Evolutionary conservation across 2,329 filamentous ascomycete species (phyloP).

Genomic region (Paraphaeosphaeria sporulosa): DNA sequence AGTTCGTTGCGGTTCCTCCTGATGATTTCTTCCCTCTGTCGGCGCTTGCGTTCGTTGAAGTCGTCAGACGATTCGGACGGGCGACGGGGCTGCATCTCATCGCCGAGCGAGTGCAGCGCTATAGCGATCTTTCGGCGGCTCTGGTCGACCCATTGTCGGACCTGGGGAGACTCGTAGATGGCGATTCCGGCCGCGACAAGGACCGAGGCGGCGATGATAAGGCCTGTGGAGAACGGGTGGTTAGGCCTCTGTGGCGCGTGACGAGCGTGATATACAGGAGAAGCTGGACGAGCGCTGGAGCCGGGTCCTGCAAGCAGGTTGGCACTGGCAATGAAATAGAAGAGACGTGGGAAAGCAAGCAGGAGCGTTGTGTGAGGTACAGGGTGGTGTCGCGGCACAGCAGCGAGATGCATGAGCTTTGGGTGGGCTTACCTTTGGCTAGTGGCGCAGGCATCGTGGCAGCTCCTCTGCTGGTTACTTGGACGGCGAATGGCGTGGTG

Average conservation of each 20-base stretch:
- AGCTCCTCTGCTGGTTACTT: neutral
- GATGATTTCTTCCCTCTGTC: slow-evolving; percentile 42
- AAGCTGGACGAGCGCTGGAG: slow-evolving; percentile 25
- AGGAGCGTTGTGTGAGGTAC: slow-evolving; percentile 6
- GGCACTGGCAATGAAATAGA: slow-evolving; percentile 24
- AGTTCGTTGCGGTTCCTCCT: slow-evolving; percentile 46
- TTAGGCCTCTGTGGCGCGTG: slow-evolving; percentile 33
- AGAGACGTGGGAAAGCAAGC: slow-evolving; percentile 12
- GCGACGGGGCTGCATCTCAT: slow-evolving; percentile 62
- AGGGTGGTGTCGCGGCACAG: slow-evolving; percentile 27
- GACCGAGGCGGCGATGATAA: slow-evolving; percentile 68
- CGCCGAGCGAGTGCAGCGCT: slow-evolving; percentile 65
- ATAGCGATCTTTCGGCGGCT: slow-evolving; percentile 68
- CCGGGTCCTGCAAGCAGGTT: slow-evolving; percentile 45
- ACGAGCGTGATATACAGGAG: slow-evolving; percentile 11
- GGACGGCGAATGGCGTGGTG: neutral
- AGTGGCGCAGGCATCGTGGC: slow-evolving; percentile 49
- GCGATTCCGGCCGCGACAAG: slow-evolving; percentile 69
- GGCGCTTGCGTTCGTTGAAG: slow-evolving; percentile 38
- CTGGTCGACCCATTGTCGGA: slow-evolving; percentile 68
- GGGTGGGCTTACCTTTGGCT: slow-evolving; percentile 48
- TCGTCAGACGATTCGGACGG: slow-evolving; percentile 43
- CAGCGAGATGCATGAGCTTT: slow-evolving; percentile 30
- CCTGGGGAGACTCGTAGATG: slow-evolving; percentile 69
- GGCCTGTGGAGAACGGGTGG: slow-evolving; percentile 55